A percentile compares a stretch with the other conserved stretches of the same genome.
Evolutionary conservation across 371 early-diverging fungal species (phyloP).

Genomic region (Apophysomyces sp.): DNA sequence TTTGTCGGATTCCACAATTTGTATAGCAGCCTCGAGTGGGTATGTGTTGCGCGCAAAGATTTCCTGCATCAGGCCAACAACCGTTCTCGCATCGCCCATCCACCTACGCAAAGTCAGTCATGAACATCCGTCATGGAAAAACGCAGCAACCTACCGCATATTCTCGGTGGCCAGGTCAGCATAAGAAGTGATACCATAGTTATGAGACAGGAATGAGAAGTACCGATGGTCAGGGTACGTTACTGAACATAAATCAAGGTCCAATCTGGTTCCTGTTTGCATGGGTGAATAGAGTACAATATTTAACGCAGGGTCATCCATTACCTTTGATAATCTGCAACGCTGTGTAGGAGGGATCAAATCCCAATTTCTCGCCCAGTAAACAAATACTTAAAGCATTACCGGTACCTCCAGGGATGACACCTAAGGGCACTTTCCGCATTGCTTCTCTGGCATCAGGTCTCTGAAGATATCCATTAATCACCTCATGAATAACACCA

Average conservation of each 20-base stretch:
- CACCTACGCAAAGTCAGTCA: conserved; percentile 20
- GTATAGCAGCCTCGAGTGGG: conserved; percentile 43
- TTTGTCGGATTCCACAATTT: conserved; percentile 49
- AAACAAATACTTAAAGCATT: conserved; percentile 58
- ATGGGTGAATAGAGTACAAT: background rate
- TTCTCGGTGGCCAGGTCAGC: conserved; percentile 64
- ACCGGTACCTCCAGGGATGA: conserved; percentile 66
- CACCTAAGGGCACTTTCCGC: conserved; percentile 59
- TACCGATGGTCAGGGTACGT: conserved; percentile 49
- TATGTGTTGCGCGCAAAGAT: conserved; percentile 47
- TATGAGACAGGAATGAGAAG: conserved; percentile 63
- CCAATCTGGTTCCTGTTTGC: conserved; percentile 33
- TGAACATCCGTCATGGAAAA: too few species aligned
- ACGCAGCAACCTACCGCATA: conserved; percentile 35
- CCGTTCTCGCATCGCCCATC: conserved; percentile 64
- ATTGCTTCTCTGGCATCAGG: conserved; percentile 57
- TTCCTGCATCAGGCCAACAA: conserved; percentile 49
- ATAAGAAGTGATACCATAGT: conserved; percentile 64
- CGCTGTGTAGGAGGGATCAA: conserved; percentile 48
- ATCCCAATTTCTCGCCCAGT: conserved; percentile 53
- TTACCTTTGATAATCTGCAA: conserved; percentile 60
- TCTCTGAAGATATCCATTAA: conserved; percentile 73
- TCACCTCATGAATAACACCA: conserved; percentile 77
- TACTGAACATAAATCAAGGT: conserved; percentile 62
- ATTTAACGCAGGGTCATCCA: background rate